Evolutionary conservation across 805 yeast genomes (phyloP), one percentile per base, ranked within the genome.

Genomic region (Lachancea thermotolerans): DNA sequence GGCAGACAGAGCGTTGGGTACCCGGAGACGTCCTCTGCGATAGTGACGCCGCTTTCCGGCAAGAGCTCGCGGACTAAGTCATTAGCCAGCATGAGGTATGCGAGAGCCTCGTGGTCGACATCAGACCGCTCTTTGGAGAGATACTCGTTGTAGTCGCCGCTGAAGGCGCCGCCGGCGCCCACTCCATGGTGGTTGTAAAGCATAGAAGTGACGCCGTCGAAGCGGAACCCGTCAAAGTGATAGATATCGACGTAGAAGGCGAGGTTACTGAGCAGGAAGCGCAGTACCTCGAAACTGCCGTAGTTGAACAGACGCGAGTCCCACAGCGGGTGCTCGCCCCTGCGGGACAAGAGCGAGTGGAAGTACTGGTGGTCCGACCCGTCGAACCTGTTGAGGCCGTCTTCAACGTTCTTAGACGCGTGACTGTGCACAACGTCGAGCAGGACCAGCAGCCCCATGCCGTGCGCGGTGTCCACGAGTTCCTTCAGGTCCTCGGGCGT

Each of bases 21-120:
- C 10, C 99, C 99, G 41, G 93, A 82, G 39, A 91, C 99, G 63
- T 91, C 99, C 65, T 91, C 99, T 3, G 98, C 98, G 53, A 91
- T 84, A 1, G 95, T 78, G 9, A 85, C 75, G 53, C 84, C 79
- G 44, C 72, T 68, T 11, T 75, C 69, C 31, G 70, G 64, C 44
- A 75, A 68, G 54, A 80, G 71, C 51, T 78, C 74, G 29, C 68
- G 70, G 51, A 91, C 77, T 55, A 91, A 66, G 53, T 79, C 77
- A 65, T 91, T 93, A n/a, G 96, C 97, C 49, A 93, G 66, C 85
- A 90, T 89, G 58, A 91, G 67, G 62, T 91, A 91, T 27, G 82
- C 75, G 44, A 91, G 70, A 2, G 96, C 95, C 60, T 90, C 97
- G 50, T 78, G 76, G 58, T 93, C 98, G 30, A 89, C 96, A 44